Evolutionary conservation across 1,284 basidiomycete genomes (phyloP), one percentile per base, ranked within the genome.

Genomic region (Kwoniella shivajii): DNA sequence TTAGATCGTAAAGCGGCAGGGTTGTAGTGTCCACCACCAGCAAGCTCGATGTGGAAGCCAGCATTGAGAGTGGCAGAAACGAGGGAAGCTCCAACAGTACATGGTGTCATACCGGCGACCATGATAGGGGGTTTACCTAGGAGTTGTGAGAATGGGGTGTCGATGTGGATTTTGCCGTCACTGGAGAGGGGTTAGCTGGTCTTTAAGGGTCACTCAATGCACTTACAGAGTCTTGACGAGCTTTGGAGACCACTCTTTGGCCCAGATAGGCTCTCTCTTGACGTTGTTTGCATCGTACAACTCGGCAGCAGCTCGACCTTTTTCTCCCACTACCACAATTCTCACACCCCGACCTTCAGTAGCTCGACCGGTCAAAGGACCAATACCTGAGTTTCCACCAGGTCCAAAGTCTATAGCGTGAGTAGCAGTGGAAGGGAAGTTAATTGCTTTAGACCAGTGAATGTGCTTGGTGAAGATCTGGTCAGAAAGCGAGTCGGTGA

Each of bases 51-150:
- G 76, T 98, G 93, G 79, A 89, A 98, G 1, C 95, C 95, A 26
- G 95, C 94, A 68, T 90, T 86, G 66, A 97, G 86, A 36, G 95
- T 85, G 6, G 95, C 93, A 58, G 87, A 86, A 65, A 96, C 92
- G 75, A 96, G 92, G 41, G 91, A 91, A 49, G 88, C 88, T 72
- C 92, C 88, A 62, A 97, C 93, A 22, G 93, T 97, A 1, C 87
- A 88, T 1, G 93, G 93, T 0, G 93, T 96, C 96, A 99, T 99
- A 64, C 95, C 96, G 46, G 92, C 92, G 45, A 99, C 92, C 93
- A 97, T 98, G 78, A 99, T 88, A 18, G 95, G 95, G 1, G 95
- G 86, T 80, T 97, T 97, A 66, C 92, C 92, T 34, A 98, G 80
- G 48, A 98, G 84, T 61, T 95, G 89, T 53, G 94, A 96, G 83